These are phyloP conservation scores for Colletotrichum sp. DNA, from an alignment of 2,329 filamentous ascomycete species.

Conservation along the genomic window DNA sequence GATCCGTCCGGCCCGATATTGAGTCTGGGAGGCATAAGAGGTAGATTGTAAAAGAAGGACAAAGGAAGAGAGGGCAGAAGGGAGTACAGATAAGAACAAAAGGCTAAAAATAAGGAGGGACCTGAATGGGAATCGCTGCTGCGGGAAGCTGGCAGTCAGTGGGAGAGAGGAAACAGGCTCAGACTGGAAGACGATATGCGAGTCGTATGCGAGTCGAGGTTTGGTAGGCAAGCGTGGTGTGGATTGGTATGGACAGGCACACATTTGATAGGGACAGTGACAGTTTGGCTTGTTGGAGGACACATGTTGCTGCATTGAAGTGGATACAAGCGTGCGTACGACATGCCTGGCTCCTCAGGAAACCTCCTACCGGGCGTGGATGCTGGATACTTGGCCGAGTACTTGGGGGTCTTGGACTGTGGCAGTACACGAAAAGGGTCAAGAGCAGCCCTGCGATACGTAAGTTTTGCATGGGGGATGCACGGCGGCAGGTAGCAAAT, in stretches of 20 bases:
- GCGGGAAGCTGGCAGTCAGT: neutral
- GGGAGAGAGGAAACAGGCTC: slow-evolving; percentile 7
- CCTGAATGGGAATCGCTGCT: slow-evolving; percentile 7
- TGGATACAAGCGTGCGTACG: neutral
- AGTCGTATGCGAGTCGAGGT: neutral
- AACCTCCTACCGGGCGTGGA: neutral
- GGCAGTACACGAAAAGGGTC: neutral
- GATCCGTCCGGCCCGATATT: slow-evolving; percentile 16
- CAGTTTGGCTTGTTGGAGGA: neutral
- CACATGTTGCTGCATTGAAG: neutral
- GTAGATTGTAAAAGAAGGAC: slow-evolving; percentile 1
- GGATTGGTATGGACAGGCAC: neutral
- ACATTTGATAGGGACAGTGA: neutral
- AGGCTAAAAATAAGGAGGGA: slow-evolving; percentile 15
- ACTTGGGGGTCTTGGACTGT: neutral
- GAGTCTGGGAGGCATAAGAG: slow-evolving; percentile 22
- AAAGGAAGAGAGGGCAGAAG: neutral
- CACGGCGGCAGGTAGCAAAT: neutral
- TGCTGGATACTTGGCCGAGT: neutral
- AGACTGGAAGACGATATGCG: neutral
- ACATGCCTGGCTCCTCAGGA: neutral
- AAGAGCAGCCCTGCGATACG: neutral
- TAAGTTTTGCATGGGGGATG: neutral
- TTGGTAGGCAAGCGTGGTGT: neutral
- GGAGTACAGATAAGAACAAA: neutral